These are phyloP conservation scores for Maudiozyma bulderi DNA, from an alignment of 805 yeast genomes.

Conservation along the genomic window DNA sequence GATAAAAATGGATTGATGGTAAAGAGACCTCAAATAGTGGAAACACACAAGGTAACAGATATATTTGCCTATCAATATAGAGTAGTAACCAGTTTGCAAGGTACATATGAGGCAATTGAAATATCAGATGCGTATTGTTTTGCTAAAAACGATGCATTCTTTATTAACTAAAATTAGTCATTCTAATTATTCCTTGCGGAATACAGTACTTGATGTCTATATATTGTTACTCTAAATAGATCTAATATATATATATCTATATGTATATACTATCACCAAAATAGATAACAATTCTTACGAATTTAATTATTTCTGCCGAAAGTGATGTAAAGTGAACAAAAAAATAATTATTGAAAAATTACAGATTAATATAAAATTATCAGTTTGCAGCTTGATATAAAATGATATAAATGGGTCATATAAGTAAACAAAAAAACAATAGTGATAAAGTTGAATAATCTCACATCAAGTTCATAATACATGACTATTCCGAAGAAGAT, in stretches of 20 bases:
- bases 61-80: constrained; percentile 62
- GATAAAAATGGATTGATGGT: constrained; percentile 30
- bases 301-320: neutral
- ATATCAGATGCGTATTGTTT: constrained; percentile 78
- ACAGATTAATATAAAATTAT: neutral
- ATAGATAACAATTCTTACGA: too few species aligned
- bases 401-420: neutral
- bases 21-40: constrained; percentile 50
- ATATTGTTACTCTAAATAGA: neutral
- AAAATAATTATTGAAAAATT: neutral
- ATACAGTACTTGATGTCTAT: neutral
- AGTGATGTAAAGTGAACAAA: neutral
- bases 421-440: neutral
- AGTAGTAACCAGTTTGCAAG: constrained; percentile 75
- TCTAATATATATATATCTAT: neutral
- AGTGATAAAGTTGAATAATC: neutral
- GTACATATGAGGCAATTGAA: constrained; percentile 86
- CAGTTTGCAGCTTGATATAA: too few species aligned
- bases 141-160: constrained; percentile 34
- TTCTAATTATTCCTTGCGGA: neutral
- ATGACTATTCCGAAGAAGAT: constrained; percentile 14
- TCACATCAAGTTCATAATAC: neutral
- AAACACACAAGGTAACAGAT: constrained; percentile 45
- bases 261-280: neutral
- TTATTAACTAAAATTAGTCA: constrained; percentile 9